A percentile compares a stretch with the other conserved stretches of the same genome.
phyloP scores from a whole-genome alignment of 306 rosid genomes.

The Malus asiatica region DNA sequence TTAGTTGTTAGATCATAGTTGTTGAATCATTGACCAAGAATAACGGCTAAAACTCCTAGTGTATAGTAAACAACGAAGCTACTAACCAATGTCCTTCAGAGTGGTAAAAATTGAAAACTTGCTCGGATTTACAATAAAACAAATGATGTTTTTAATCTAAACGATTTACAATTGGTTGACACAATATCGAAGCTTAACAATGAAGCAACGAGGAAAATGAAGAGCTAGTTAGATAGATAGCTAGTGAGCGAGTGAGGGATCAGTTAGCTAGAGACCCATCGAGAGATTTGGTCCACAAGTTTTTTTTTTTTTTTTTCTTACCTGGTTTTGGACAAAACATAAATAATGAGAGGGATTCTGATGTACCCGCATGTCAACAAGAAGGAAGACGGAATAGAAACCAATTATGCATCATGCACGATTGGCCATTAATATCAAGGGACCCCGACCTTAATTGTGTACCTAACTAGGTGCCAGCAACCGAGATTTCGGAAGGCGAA shows the following conservation, averaged over 20 bases:
- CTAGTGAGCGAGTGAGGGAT: not conserved
- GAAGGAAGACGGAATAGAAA: not conserved
- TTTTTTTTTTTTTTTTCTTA: not conserved
- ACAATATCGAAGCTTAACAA: not conserved
- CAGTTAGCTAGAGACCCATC: not conserved
- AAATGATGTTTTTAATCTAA: not conserved
- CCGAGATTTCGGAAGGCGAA: not conserved
- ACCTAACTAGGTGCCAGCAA: not conserved
- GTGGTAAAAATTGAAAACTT: not conserved
- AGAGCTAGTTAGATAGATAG: not conserved
- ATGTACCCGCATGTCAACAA: not conserved
- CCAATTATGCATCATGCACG: not conserved
- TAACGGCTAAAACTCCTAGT: not conserved
- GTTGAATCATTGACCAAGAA: not conserved
- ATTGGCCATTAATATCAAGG: not conserved
- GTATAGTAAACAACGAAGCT: not conserved
- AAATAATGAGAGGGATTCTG: not conserved
- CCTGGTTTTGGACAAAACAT: not conserved
- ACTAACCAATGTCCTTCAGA: not conserved
- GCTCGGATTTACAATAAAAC: not conserved
- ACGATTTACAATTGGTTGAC: not conserved
- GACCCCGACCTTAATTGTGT: not conserved
- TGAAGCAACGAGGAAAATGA: not conserved
- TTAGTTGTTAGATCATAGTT: not conserved
- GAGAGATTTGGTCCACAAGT: not conserved